Evolutionary conservation across 768 basidiomycete genomes (phyloP).

Genomic region (Auricularia sp.): DNA sequence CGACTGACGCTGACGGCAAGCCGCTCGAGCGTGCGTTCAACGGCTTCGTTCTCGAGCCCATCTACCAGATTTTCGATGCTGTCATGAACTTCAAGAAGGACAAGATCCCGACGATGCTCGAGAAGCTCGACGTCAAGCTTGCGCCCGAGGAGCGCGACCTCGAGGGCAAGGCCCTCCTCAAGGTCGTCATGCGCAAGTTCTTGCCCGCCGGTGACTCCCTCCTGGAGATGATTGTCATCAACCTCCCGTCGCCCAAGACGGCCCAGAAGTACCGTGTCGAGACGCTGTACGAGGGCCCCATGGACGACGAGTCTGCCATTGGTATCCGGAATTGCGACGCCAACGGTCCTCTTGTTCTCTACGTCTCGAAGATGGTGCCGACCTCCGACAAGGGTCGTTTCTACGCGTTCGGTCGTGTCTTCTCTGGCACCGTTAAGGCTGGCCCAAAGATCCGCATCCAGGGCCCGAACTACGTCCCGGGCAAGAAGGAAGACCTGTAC

Average conservation of each 20-base stretch:
- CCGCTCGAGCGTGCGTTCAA: slow-evolving; percentile 97
- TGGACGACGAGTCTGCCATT: slow-evolving; percentile 99
- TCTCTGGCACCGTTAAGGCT: slow-evolving; percentile 93
- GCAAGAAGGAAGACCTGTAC: slow-evolving; percentile 97
- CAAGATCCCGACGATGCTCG: slow-evolving; percentile 66
- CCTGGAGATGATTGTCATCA: slow-evolving; percentile 99
- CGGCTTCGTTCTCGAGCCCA: slow-evolving; percentile 95
- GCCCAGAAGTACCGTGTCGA: slow-evolving; percentile 98
- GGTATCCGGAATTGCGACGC: slow-evolving; percentile 98
- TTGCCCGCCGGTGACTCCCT: slow-evolving; percentile 97
- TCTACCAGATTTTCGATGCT: slow-evolving; percentile 95
- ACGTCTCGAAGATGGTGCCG: slow-evolving; percentile 99
- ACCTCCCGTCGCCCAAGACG: slow-evolving; percentile 93
- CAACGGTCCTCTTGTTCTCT: slow-evolving; percentile 90
- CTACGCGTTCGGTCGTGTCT: slow-evolving; percentile 99
- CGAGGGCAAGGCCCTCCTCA: slow-evolving; percentile 92
- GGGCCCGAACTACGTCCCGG: slow-evolving; percentile 96
- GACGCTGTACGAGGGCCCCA: slow-evolving; percentile 98
- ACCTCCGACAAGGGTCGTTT: slow-evolving; percentile 99
- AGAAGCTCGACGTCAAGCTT: slow-evolving; percentile 93
- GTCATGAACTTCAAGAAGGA: slow-evolving; percentile 99
- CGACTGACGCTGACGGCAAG: slow-evolving; percentile 69
- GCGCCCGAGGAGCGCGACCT: slow-evolving; percentile 80
- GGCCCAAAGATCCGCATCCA: slow-evolving; percentile 99
- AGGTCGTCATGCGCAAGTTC: slow-evolving; percentile 99